Base-by-base conservation (phyloP, 768 basidiomycete species). In the Tricholoma hemisulphureum region DNA sequence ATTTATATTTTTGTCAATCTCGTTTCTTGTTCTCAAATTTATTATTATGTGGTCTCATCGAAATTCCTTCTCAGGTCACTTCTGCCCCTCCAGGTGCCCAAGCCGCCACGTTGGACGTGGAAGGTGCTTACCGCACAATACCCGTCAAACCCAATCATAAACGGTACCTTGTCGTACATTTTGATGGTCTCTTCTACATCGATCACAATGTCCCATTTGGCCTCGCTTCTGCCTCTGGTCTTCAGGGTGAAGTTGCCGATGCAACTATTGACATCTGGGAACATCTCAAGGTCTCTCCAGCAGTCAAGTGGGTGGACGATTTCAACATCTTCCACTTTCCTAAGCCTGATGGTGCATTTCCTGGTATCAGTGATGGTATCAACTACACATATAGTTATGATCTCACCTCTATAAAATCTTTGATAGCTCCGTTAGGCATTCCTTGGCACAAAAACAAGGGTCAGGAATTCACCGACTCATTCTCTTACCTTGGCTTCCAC, bases 211-310 rank as follows among this genome's bases (percentile, higher is more conserved):
- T 56, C 16, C 64, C 67, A 11, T n/a, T n/a, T n/a, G n/a, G n/a
- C n/a, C n/a, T n/a, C n/a, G n/a, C n/a, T n/a, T n/a, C n/a, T n/a
- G n/a, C n/a, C n/a, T n/a, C n/a, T n/a, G n/a, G n/a, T n/a, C n/a
- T n/a, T n/a, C n/a, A n/a, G n/a, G n/a, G n/a, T n/a, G n/a, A 65
- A 62, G 71, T 67, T 0, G 72, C 72, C 54, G 69, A 74, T 46
- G 67, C 65, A 32, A 54, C 52, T 18, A n/a, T n/a, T n/a, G n/a
- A n/a, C n/a, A n/a, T n/a, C n/a, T n/a, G n/a, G n/a, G n/a, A n/a
- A n/a, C n/a, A n/a, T n/a, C n/a, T n/a, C n/a, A n/a, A n/a, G n/a
- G n/a, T n/a, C n/a, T n/a, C n/a, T n/a, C n/a, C n/a, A n/a, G n/a
- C n/a, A n/a, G n/a, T n/a, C n/a, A n/a, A n/a, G n/a, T n/a, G n/a